Percentiles rank a stretch among this genome's conserved stretches.
Evolutionary conservation across 176 grass and related monocot genomes (phyloP).

Genomic region (Stipa capillata): DNA sequence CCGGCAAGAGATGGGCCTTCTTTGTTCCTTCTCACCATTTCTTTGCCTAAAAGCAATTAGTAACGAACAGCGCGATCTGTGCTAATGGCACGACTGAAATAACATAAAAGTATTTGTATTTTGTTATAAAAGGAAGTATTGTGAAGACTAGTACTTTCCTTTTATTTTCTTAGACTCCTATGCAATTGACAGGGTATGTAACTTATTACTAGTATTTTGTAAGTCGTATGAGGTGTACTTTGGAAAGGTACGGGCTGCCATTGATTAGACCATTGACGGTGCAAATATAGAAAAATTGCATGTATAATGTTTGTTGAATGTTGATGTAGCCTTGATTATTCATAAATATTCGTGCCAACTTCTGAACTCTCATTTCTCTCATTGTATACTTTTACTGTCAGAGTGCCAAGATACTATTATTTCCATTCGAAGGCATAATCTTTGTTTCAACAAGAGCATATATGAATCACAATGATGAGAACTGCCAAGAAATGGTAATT

Average conservation of each 20-base stretch:
- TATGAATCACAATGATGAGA: neutral
- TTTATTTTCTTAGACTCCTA: neutral
- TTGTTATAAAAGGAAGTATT: neutral
- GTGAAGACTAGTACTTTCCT: neutral
- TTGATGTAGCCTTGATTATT: neutral
- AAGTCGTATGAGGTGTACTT: neutral
- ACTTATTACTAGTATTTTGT: neutral
- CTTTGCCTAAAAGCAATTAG: neutral
- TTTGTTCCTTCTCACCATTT: neutral
- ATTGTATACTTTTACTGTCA: no score
- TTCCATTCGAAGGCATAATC: no score
- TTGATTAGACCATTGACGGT: neutral
- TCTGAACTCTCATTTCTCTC: neutral
- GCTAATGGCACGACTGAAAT: no score
- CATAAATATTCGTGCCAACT: neutral
- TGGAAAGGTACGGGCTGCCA: neutral
- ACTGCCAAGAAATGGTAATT: no score
- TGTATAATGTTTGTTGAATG: neutral
- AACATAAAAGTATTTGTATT: no score
- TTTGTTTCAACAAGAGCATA: neutral
- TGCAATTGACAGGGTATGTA: no score
- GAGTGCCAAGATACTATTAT: neutral
- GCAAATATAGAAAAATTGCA: neutral
- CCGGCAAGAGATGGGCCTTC: conserved; percentile 1
- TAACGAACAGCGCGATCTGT: neutral